Evolutionary conservation across 2,329 filamentous ascomycete genomes (phyloP), one percentile per base, ranked within the genome.

Genomic region (Knoxdaviesia proteae): DNA sequence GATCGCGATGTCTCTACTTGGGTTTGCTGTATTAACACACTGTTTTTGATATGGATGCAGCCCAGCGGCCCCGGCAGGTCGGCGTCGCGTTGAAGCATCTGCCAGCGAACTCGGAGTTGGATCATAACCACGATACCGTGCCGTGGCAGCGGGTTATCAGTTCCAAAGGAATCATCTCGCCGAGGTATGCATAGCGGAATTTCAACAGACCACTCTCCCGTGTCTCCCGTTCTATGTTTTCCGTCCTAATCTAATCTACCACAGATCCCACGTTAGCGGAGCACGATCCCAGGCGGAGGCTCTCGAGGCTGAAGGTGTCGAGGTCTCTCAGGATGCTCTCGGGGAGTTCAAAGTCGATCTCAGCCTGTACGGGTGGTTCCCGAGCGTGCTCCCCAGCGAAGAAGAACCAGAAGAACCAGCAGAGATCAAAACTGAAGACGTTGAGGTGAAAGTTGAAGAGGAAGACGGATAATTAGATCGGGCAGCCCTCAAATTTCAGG

Each of bases 61-160:
- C 79, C 3, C 71, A 83, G 54, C 67, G 80, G 3, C 75, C 79
- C 1, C 74, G 87, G 45, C 88, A 96, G 61, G 87, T 96, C 6
- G 88, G 88, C 42, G 68, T 90, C 39, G 92, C 82, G 58, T 71
- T 96, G 31, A 94, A 94, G 57, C 79, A 94, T 55, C 74, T 96
- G 8, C 73, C 86, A 1, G 54, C 61, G 6, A 65, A 71, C 45
- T 52, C 63, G 0, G 56, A 61, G 0, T 49, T 55, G 44, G 65
- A 59, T 45, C 92, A 80, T 61, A 79, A 94, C 57, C 65, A 70
- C 46, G 65, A 64, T 30, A 94, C 80, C 49, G 88, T 96, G 4
- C 88, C 88, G 0, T 96, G 88, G 88, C 88, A 96, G 63, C 68
- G 90, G 45, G 83, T 96, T 46, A 80, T 96, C 55, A 94, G 88